Base-by-base conservation (phyloP, 257 asterid genomes). In the Nicotiana noctiflora region DNA sequence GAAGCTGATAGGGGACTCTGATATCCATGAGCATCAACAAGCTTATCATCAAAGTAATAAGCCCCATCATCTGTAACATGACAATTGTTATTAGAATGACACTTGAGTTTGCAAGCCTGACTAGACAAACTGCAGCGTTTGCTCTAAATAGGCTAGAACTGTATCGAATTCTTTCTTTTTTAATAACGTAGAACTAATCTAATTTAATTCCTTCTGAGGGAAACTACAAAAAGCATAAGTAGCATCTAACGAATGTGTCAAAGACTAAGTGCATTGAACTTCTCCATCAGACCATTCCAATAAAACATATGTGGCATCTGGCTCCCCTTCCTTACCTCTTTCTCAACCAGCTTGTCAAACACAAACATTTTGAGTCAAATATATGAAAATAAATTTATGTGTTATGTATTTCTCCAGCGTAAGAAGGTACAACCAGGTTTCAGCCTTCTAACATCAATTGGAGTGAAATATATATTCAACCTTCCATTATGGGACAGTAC, bases 1-100 rank as follows among this genome's bases (percentile, higher is more conserved):
- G 99, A 91, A 80, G 94, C 95, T 57, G 98, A 90, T 76, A 96
- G 87, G 83, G 99, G 95, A 83, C 96, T 93, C 79, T 88, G 91
- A 85, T 88, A 88, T 68, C 90, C 97, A 83, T 79, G 89, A 63
- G 90, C 92, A 84, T 90, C 98, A 87, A 89, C 91, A 86, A 87
- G 90, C 86, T 93, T 91, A 86, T 94, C 97, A 84, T 92, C 97
- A 75, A 96, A 94, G 92, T 90, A 94, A 90, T 85, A 92, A 72
- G 97, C 76, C 52, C 99, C 99, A 77, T 96, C 97, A 76, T 94
- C 99, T 96, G 82, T 70, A 82, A 80, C 63, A 82, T 44, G 32
- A 63, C 27, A 25, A 79, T 27, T 44, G 21, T 21, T 46, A 18
- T 19, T 46, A 44, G 77, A 46, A 72, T 46, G 78, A 72, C 18